Evolutionary conservation across 1,139 yeast genomes (phyloP).

Genomic region (Candida frijolesensis): DNA sequence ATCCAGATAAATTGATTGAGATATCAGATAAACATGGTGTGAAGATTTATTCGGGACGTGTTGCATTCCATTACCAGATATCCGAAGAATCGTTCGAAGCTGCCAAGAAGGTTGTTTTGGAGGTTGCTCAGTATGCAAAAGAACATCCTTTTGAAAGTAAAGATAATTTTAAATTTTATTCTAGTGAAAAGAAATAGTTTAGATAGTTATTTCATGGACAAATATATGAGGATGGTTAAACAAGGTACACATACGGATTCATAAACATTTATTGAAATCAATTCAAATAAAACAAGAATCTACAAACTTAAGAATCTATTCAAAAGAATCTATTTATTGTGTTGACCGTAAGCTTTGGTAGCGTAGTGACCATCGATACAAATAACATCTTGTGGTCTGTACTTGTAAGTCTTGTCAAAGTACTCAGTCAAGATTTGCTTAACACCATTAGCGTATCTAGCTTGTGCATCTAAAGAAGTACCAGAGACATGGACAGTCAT

Average conservation of each 20-base stretch:
- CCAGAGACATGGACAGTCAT: conserved; percentile 88
- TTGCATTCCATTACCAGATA: conserved; percentile 44
- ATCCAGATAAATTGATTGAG: conserved; percentile 27
- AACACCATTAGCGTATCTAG: conserved; percentile 71
- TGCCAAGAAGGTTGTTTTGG: conserved; percentile 31
- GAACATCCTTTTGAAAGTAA: conserved; percentile 26
- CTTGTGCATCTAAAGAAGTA: conserved; percentile 79
- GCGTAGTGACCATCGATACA: conserved; percentile 73
- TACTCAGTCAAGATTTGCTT: conserved; percentile 64
- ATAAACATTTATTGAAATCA: not conserved
- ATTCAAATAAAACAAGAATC: not conserved
- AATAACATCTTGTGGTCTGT: conserved; percentile 74
- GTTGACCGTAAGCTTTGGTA: conserved; percentile 55
- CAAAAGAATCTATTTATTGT: not conserved
- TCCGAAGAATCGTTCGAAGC: conserved; percentile 33
- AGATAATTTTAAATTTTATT: conserved; percentile 13
- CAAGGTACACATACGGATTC: not conserved
- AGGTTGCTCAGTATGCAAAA: conserved; percentile 32
- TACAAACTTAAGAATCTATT: too few species aligned
- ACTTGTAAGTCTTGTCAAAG: conserved; percentile 63
- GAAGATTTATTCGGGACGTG: conserved; percentile 32
- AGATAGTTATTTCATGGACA: not conserved
- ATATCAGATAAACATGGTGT: conserved; percentile 30
- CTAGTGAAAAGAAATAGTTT: conserved; percentile 10
- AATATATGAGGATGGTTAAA: not conserved